Evolutionary conservation across 768 basidiomycete genomes (phyloP).

Genomic region (Mycena pura): DNA sequence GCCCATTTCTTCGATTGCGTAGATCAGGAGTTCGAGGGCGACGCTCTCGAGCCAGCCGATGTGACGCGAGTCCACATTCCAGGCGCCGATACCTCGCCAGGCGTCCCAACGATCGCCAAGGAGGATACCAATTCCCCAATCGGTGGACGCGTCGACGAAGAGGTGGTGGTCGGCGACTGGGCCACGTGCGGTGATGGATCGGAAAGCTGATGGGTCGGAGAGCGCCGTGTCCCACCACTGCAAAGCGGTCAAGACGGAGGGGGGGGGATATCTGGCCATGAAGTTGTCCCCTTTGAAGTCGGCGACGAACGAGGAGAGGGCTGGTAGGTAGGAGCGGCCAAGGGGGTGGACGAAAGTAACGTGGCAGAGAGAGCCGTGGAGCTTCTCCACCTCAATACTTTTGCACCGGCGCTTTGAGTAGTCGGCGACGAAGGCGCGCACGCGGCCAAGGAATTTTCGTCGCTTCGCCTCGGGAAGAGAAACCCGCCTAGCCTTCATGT

Average conservation of each 20-base stretch:
- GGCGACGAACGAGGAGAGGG: neutral
- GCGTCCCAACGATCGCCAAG: constrained; percentile 26
- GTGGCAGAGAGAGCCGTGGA: constrained; percentile 7
- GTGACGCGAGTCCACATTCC: constrained; percentile 20
- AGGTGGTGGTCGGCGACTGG: neutral
- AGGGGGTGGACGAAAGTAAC: neutral
- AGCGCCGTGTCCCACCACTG: neutral
- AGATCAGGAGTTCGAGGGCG: constrained; percentile 5
- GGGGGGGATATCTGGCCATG: neutral
- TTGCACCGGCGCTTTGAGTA: no score
- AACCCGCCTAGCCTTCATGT: neutral
- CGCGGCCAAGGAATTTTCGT: constrained; percentile 28
- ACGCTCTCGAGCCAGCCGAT: constrained; percentile 37
- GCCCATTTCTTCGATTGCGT: constrained; percentile 13
- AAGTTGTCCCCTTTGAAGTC: neutral
- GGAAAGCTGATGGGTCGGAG: rapidly evolving
- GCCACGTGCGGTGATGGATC: neutral
- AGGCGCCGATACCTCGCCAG: constrained; percentile 10
- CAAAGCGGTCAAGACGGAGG: neutral
- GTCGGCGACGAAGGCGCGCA: no score
- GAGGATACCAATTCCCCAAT: constrained; percentile 35
- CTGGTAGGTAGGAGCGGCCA: constrained; percentile 1
- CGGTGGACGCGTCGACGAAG: constrained; percentile 31
- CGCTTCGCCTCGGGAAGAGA: constrained; percentile 20
- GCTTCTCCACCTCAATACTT: neutral